phyloP scores from a whole-genome alignment of 345 rosid species.

The Acer campestre region DNA sequence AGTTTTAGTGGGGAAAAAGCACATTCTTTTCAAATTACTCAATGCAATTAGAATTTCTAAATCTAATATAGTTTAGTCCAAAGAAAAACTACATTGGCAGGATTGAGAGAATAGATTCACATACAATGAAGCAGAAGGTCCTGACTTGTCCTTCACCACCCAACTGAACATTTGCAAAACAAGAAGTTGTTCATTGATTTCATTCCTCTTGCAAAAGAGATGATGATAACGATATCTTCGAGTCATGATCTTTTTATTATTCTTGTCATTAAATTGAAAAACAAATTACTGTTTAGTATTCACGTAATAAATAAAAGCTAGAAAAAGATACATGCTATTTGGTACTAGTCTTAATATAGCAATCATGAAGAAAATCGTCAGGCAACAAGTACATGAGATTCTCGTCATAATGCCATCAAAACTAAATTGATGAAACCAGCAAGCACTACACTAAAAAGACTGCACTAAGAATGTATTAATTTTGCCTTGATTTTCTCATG shows the following conservation, averaged over 20 bases:
- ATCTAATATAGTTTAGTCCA: neutral
- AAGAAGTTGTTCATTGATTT: neutral
- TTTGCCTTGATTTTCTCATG: neutral
- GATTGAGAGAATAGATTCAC: constrained; percentile 1
- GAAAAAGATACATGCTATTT: neutral
- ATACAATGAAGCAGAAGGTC: neutral
- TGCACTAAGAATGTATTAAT: neutral
- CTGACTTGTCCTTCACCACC: constrained; percentile 2
- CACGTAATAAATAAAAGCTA: neutral
- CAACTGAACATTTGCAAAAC: neutral
- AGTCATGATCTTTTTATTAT: neutral
- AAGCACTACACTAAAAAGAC: neutral
- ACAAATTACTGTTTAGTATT: neutral
- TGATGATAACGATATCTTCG: neutral
- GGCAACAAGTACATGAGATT: neutral
- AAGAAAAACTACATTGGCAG: neutral
- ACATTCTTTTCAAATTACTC: constrained; percentile 1
- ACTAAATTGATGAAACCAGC: neutral
- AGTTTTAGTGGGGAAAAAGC: neutral
- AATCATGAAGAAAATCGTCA: neutral
- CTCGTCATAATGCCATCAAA: neutral
- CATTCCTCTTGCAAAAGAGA: neutral
- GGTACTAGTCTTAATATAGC: neutral
- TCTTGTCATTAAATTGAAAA: neutral
- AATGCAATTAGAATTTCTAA: neutral